Evolutionary conservation across 768 basidiomycete genomes (phyloP).

Genomic region (Boletus barrowsii): DNA sequence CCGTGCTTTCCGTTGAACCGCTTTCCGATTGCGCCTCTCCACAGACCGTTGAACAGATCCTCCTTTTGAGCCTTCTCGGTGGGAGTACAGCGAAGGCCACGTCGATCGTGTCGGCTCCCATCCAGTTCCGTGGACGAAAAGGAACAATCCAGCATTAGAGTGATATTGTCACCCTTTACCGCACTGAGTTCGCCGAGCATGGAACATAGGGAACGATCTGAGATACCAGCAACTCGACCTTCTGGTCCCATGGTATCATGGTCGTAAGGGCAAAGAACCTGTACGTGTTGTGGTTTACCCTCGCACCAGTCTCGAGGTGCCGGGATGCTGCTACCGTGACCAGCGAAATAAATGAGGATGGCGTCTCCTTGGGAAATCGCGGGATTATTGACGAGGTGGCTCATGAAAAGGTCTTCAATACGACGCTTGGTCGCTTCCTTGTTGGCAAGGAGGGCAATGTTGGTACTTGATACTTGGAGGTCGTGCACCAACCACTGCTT

Average conservation of each 20-base stretch:
- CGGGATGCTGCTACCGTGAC: conserved; percentile 60
- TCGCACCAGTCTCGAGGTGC: conserved; percentile 64
- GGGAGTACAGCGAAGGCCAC: conserved; percentile 57
- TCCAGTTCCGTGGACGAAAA: conserved; percentile 46
- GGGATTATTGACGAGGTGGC: conserved; percentile 61
- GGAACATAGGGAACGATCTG: conserved; percentile 61
- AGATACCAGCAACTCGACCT: conserved; percentile 58
- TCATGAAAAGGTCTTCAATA: conserved; percentile 60
- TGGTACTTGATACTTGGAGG: conserved; percentile 55
- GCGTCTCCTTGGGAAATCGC: conserved; percentile 60
- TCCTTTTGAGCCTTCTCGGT: conserved; percentile 51
- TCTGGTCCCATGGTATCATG: conserved; percentile 49
- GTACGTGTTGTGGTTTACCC: conserved; percentile 40
- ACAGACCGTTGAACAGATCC: conserved; percentile 54
- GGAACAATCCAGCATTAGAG: conserved; percentile 63
- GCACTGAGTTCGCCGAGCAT: conserved; percentile 55
- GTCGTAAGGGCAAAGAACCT: conserved; percentile 67
- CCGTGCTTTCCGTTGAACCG: conserved; percentile 37
- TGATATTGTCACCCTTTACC: conserved; percentile 67
- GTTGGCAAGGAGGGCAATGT: conserved; percentile 57
- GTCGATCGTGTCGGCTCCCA: conserved; percentile 42
- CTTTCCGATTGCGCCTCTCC: conserved; percentile 45
- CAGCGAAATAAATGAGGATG: conserved; percentile 68
- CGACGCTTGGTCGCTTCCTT: conserved; percentile 56
- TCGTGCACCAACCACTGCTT: conserved; percentile 55